Conservation (phyloP, 495 filamentous ascomycete species). For the Chaetomium fimeti region DNA sequence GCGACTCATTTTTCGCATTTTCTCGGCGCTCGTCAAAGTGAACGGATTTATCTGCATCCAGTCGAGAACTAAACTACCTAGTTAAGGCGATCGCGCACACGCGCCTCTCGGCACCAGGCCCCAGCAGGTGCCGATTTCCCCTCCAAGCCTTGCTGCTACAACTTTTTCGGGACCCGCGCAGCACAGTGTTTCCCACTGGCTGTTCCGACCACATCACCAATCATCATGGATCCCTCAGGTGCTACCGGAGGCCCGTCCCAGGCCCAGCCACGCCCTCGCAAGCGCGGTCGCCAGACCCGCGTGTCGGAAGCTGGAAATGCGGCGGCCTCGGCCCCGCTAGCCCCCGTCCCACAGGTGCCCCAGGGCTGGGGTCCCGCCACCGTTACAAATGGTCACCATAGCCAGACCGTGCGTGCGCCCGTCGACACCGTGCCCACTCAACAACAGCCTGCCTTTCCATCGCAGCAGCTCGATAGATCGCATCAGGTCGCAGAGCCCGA, state of each 20-base stretch:
- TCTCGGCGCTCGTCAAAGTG: slow-evolving; percentile 1
- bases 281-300: slow-evolving; percentile 30
- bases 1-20: not conserved
- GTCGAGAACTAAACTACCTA: slow-evolving; percentile 4
- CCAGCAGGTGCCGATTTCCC: slow-evolving; percentile 1
- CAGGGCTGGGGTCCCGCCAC: slow-evolving; percentile 29
- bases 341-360: slow-evolving; percentile 22
- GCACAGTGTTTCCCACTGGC: slow-evolving; percentile 26
- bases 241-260: slow-evolving; percentile 25
- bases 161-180: slow-evolving; percentile 5
- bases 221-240: slow-evolving; percentile 28
- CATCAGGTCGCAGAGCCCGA: slow-evolving; percentile 36
- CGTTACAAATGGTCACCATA: slow-evolving; percentile 19
- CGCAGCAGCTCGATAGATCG: slow-evolving; percentile 37
- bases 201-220: slow-evolving; percentile 15
- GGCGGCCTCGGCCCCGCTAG: slow-evolving; percentile 22
- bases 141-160: not conserved
- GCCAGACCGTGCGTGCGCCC: slow-evolving; percentile 35
- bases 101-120: slow-evolving; percentile 15
- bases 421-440: slow-evolving; percentile 36
- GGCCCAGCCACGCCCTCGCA: slow-evolving; percentile 35
- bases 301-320: slow-evolving; percentile 35
- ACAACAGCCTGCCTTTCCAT: slow-evolving; percentile 31
- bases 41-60: slow-evolving; percentile 4
- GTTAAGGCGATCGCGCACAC: slow-evolving; percentile 20